Evolutionary conservation across 177 flowering plant genomes (phyloP).

Genomic region (Vitis hybrid): DNA sequence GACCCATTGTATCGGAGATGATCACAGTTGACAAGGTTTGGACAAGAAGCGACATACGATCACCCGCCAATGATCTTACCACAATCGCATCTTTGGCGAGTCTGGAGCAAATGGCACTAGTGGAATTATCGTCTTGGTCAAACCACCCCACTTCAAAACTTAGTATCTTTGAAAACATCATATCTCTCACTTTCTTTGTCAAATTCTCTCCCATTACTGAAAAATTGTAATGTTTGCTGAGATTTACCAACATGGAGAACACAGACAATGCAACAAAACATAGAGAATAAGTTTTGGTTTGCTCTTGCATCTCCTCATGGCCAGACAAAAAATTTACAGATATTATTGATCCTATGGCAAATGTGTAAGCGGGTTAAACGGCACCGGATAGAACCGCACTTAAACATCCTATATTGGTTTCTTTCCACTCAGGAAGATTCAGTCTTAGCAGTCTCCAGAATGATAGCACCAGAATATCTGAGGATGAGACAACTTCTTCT

Average conservation of each 20-base stretch:
- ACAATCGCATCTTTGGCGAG: conserved; percentile 80
- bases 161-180: conserved; percentile 77
- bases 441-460: conserved; percentile 57
- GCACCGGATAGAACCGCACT: conserved; percentile 67
- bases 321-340: conserved; percentile 57
- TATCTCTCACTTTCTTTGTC: conserved; percentile 74
- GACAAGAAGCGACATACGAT: conserved; percentile 61
- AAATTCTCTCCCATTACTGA: conserved; percentile 83
- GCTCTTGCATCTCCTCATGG: conserved; percentile 57
- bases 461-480: conserved; percentile 44
- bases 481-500: background rate
- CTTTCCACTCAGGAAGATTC: conserved; percentile 78
- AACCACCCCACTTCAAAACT: conserved; percentile 94
- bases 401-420: conserved; percentile 50
- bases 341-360: conserved; percentile 70
- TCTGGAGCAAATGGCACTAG: conserved; percentile 75
- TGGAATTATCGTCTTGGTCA: conserved; percentile 76
- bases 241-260: conserved; percentile 53
- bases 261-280: conserved; percentile 50
- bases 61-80: conserved; percentile 86
- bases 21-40: conserved; percentile 67
- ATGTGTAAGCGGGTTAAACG: conserved; percentile 68
- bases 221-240: conserved; percentile 71
- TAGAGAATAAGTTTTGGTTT: conserved; percentile 44
- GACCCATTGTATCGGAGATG: conserved; percentile 28